Percentiles rank a stretch among this genome's conserved stretches.
Evolutionary conservation across 129 eudicot species (phyloP).

Genomic region (Dittrichia graveolens): DNA sequence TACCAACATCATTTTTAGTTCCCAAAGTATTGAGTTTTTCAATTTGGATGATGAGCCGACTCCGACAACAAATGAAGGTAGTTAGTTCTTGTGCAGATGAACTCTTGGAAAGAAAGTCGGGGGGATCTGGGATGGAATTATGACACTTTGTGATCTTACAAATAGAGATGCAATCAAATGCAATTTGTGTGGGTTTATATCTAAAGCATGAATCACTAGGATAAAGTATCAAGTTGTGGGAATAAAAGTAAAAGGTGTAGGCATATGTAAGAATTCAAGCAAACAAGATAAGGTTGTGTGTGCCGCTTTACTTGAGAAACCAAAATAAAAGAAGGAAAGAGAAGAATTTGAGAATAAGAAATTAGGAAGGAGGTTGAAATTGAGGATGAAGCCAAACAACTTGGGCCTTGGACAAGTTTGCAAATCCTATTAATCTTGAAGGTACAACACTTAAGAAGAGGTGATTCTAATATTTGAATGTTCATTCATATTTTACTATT

Average conservation of each 20-base stretch:
- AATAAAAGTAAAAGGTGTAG: slow-evolving; percentile 6
- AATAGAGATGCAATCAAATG: not conserved
- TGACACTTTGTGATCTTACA: not conserved
- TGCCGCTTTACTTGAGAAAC: slow-evolving; percentile 3
- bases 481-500: too few relatives aligned
- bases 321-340: not conserved
- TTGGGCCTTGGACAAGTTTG: not conserved
- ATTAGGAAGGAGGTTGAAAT: not conserved
- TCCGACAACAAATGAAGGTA: not conserved
- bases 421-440: not conserved
- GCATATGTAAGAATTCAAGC: slow-evolving; percentile 2
- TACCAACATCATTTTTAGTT: too few relatives aligned
- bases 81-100: not conserved
- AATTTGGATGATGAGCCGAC: not conserved
- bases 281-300: not conserved
- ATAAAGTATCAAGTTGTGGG: slow-evolving; percentile 1
- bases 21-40: too few relatives aligned
- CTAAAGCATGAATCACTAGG: not conserved
- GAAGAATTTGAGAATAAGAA: not conserved
- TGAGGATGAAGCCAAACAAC: not conserved
- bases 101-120: not conserved
- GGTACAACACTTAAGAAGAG: too few relatives aligned
- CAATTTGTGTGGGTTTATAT: slow-evolving; percentile 3
- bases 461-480: too few relatives aligned
- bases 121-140: not conserved